phyloP scores from a whole-genome alignment of 2,329 filamentous ascomycete species.

The Fusarium fracticaudum region DNA sequence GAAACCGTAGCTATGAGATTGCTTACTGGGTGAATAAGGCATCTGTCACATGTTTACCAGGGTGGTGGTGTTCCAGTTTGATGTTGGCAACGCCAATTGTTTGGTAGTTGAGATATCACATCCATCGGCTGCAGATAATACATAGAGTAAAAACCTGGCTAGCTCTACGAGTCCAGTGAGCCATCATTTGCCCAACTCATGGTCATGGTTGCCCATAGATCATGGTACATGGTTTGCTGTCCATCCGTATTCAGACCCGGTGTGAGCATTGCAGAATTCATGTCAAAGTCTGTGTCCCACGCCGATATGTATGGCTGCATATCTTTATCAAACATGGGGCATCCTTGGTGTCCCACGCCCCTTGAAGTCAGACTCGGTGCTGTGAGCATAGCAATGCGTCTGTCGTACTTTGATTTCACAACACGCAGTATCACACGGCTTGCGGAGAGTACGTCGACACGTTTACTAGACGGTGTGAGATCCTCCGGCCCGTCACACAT shows the following conservation, averaged over 20 bases:
- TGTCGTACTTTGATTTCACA: slow-evolving; percentile 58
- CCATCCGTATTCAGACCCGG: slow-evolving; percentile 10
- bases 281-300: slow-evolving; percentile 54
- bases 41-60: slow-evolving; percentile 12
- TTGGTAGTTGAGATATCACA: background rate
- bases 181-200: slow-evolving; percentile 53
- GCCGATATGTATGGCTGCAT: slow-evolving; percentile 56
- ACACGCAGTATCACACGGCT: slow-evolving; percentile 57
- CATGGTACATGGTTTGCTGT: slow-evolving; percentile 49
- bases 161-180: background rate
- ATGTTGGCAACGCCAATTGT: background rate
- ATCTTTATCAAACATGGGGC: slow-evolving; percentile 63
- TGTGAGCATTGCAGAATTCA: slow-evolving; percentile 13
- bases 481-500: slow-evolving; percentile 45
- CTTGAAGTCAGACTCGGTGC: background rate
- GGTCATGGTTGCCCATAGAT: slow-evolving; percentile 61
- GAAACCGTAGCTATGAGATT: background rate
- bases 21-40: background rate
- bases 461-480: slow-evolving; percentile 39
- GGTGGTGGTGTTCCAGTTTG: background rate
- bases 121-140: background rate
- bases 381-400: slow-evolving; percentile 48
- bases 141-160: background rate
- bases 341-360: slow-evolving; percentile 43
- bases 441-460: slow-evolving; percentile 56